Percentiles rank a stretch among this genome's conserved stretches.
These are phyloP conservation scores for Trichophyton mentagrophytes DNA, from an alignment of 2,329 filamentous ascomycete genomes.

Conservation along the genomic window DNA sequence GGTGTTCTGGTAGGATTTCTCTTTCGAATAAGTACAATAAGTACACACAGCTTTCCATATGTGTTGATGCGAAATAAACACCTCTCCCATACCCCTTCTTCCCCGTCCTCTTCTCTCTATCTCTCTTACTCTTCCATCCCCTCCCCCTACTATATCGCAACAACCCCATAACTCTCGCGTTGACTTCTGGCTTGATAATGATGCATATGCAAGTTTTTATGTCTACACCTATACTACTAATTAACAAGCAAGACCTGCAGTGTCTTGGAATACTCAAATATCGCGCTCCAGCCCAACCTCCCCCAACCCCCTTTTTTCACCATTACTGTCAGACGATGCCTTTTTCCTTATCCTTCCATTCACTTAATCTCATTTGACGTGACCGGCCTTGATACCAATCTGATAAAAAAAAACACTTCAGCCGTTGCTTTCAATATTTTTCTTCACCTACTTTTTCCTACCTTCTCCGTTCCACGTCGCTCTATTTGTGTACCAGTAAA, in stretches of 20 bases:
- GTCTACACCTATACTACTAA: neutral
- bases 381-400: neutral
- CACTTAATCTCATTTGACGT: neutral
- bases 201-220: constrained; percentile 1
- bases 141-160: neutral
- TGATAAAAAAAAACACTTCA: neutral
- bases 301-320: neutral
- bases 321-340: neutral
- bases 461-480: neutral
- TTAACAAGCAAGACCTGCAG: neutral
- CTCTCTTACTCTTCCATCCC: neutral
- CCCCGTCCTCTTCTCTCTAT: neutral
- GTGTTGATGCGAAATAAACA: neutral
- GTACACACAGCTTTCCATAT: neutral
- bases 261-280: neutral
- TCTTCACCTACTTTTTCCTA: neutral
- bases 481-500: too few species aligned
- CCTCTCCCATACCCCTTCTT: neutral
- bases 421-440: neutral
- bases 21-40: neutral
- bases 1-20: neutral
- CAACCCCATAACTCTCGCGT: neutral
- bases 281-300: neutral
- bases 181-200: constrained; percentile 1
- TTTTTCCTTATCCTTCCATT: neutral